A percentile compares a stretch with the other conserved stretches of the same genome.
Conservation (phyloP, 2,329 filamentous ascomycete genomes). For the Cercospora berteroae region DNA sequence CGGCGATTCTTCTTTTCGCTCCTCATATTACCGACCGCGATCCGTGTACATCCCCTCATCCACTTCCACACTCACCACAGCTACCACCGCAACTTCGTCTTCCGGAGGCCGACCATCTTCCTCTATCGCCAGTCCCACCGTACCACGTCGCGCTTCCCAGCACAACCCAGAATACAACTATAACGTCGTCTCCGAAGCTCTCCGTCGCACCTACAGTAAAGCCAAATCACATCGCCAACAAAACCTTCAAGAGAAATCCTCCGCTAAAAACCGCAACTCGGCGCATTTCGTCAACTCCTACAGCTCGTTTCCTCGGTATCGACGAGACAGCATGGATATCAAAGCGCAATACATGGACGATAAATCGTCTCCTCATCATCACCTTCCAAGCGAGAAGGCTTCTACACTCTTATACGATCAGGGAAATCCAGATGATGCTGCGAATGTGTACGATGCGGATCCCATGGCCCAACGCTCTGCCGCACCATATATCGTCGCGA, state of each 20-base stretch:
- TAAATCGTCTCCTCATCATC: neutral
- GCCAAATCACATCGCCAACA: neutral
- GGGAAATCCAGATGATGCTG: neutral
- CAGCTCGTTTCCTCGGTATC: neutral
- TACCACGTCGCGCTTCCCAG: neutral
- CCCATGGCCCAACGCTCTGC: neutral
- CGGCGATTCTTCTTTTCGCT: neutral
- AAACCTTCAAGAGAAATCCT: neutral
- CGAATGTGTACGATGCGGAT: neutral
- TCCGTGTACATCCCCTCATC: neutral
- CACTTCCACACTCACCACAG: neutral
- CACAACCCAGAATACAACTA: neutral
- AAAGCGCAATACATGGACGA: neutral
- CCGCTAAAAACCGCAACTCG: neutral
- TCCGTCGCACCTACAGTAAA: neutral
- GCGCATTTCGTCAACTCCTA: slow-evolving; percentile 1
- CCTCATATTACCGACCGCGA: neutral
- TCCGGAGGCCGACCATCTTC: neutral
- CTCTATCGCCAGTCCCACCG: neutral
- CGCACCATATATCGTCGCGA: neutral
- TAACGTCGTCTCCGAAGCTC: neutral
- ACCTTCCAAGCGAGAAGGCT: neutral
- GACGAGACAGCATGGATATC: slow-evolving; percentile 7
- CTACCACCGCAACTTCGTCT: neutral
- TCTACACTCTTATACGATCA: neutral